phyloP scores from a whole-genome alignment of 768 basidiomycete species.

The Rhodotorula graminis region DNA sequence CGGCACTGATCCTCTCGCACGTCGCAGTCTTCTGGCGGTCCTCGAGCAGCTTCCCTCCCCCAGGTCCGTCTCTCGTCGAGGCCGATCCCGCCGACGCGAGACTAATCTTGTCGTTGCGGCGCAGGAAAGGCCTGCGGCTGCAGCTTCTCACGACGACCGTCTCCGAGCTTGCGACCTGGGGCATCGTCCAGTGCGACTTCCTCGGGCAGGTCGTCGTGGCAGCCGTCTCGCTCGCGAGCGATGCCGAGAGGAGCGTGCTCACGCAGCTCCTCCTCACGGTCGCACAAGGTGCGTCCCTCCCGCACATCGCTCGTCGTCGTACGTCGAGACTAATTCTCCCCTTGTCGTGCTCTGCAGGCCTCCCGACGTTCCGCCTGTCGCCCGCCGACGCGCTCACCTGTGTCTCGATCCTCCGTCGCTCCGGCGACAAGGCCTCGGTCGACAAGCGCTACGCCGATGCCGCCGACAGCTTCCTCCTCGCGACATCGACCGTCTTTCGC shows the following conservation, averaged over 20 bases:
- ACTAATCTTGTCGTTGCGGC: background rate
- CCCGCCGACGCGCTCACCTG: background rate
- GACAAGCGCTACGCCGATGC: background rate
- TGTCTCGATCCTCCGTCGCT: background rate
- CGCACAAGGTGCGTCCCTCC: background rate
- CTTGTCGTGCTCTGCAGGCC: background rate
- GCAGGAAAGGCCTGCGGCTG: background rate
- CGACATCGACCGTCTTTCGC: background rate
- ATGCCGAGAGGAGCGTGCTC: background rate
- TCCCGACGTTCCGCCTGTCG: background rate
- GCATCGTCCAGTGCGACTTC: background rate
- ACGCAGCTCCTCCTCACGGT: background rate
- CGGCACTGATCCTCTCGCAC: background rate
- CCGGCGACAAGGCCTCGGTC: background rate
- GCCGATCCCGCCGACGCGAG: too few relatives aligned
- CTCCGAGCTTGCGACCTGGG: background rate
- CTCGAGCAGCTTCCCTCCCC: background rate
- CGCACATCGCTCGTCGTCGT: too few relatives aligned
- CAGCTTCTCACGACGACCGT: background rate
- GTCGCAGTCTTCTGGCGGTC: background rate
- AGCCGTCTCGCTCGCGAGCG: background rate
- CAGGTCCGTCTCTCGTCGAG: background rate
- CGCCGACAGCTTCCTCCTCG: slow-evolving; percentile 7
- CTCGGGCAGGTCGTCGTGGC: background rate
- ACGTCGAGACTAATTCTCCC: too few relatives aligned